A percentile compares a stretch with the other conserved stretches of the same genome.
Conservation (phyloP, 2,329 filamentous ascomycete species). For the Colletotrichum trifolii region DNA sequence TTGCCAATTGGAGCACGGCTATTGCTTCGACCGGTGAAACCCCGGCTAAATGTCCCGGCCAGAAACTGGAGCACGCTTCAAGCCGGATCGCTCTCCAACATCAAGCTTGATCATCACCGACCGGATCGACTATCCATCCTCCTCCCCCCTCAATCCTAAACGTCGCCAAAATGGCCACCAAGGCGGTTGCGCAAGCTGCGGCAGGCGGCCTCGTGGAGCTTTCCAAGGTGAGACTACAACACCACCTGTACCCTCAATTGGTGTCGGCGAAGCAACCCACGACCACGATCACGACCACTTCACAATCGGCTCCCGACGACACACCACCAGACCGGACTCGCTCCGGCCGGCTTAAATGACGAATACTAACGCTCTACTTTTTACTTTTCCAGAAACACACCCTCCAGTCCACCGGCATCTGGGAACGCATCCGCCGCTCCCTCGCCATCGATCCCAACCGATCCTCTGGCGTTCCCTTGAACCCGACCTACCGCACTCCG, state of each 20-base stretch:
- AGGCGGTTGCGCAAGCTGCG: slow-evolving; percentile 66
- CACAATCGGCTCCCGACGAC: not conserved
- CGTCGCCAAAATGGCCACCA: slow-evolving; percentile 67
- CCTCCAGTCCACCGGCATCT: slow-evolving; percentile 87
- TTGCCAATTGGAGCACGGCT: slow-evolving; percentile 37
- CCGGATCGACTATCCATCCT: slow-evolving; percentile 12
- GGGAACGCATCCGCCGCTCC: slow-evolving; percentile 82
- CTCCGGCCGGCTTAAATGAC: too few relatives aligned
- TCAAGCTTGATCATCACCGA: slow-evolving; percentile 27
- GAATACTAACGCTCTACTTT: too few relatives aligned
- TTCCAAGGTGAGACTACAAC: slow-evolving; percentile 62
- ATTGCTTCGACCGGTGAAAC: slow-evolving; percentile 35
- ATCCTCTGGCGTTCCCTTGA: slow-evolving; percentile 91
- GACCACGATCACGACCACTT: not conserved
- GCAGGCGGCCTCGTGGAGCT: slow-evolving; percentile 65
- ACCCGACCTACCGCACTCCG: slow-evolving; percentile 91
- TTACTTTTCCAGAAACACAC: slow-evolving; percentile 84
- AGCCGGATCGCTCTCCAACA: slow-evolving; percentile 30
- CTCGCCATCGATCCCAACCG: slow-evolving; percentile 87
- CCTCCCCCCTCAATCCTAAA: slow-evolving; percentile 34
- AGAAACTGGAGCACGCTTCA: slow-evolving; percentile 36
- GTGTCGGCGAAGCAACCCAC: slow-evolving; percentile 9
- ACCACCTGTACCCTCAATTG: slow-evolving; percentile 5
- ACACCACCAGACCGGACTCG: slow-evolving; percentile 33
- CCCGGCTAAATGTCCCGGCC: slow-evolving; percentile 16